Evolutionary conservation across 768 basidiomycete genomes (phyloP).

Genomic region (Xerocomellus chrysenteron): DNA sequence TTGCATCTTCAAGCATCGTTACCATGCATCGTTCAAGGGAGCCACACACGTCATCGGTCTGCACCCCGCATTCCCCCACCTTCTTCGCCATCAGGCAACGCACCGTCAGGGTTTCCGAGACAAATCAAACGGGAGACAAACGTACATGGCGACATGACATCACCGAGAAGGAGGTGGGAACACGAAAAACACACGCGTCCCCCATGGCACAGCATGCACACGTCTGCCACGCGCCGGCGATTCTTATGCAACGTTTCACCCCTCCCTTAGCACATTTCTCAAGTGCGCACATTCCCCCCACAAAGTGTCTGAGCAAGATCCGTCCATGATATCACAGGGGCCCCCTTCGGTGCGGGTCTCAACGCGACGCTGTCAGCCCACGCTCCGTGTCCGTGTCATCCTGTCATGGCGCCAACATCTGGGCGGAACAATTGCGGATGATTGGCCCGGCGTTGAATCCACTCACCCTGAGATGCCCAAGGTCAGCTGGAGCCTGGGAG

Average conservation of each 20-base stretch:
- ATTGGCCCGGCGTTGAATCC: neutral
- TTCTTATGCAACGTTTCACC: conserved; percentile 10
- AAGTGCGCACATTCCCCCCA: neutral
- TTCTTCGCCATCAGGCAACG: conserved; percentile 13
- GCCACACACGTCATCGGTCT: conserved; percentile 19
- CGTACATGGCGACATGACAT: conserved; percentile 20
- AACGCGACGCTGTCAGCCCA: conserved; percentile 2
- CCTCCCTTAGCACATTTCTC: neutral
- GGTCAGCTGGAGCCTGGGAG: neutral
- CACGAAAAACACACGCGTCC: conserved; percentile 21
- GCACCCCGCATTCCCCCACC: conserved; percentile 21
- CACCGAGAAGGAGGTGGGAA: conserved; percentile 8
- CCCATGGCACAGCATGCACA: conserved; percentile 29
- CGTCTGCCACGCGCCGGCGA: conserved; percentile 20
- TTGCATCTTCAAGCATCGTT: conserved; percentile 10
- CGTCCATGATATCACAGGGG: conserved; percentile 4
- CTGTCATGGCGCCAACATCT: neutral
- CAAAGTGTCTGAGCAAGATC: conserved; percentile 8
- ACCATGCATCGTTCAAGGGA: neutral
- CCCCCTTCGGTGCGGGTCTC: neutral
- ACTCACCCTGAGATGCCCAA: conserved; percentile 1
- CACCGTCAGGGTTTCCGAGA: conserved; percentile 13
- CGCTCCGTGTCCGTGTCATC: conserved; percentile 12
- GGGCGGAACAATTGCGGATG: neutral
- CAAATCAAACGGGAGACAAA: conserved; percentile 7